Base-by-base conservation (phyloP, 2,329 filamentous ascomycete species). In the Aureobasidium sp. region DNA sequence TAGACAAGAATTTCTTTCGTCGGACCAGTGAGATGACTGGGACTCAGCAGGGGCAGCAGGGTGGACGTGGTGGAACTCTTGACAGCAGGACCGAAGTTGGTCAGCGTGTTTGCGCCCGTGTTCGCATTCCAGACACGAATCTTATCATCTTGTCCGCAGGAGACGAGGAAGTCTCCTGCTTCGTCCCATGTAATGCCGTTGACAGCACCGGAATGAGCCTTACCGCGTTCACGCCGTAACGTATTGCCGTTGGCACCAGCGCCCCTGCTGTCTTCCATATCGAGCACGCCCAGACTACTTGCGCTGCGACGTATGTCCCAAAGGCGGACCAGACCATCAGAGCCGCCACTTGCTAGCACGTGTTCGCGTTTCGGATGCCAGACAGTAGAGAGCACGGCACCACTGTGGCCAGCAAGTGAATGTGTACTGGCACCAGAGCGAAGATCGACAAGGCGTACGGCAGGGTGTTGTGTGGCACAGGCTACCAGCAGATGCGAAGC, bases 261-360 rank as follows among this genome's bases (percentile, higher is more conserved):
- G 15, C 75, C 74, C 41, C 79, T 75, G 2, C 86, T 87, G 70
- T 97, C 91, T 70, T 96, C 90, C 75, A 91, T 86, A 71, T 97
- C 90, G 1, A 97, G 80, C 44, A 88, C 82, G 0, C 87, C 90
- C 36, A 97, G 79, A 24, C 88, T 84, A 7, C 87, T 87, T 24
- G 88, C 87, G 34, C 90, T 89, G 36, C 89, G 86, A 3, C 93
- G 83, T 29, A 97, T 84, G 72, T 97, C 93, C 87, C 93, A 97
- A 39, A 97, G 79, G 26, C 92, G 84, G 2, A 92, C 85, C 10
- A 85, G 87, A 24, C 92, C 92, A 71, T 97, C 92, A 0, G 87
- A 84, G n/a, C 90, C 89, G 0, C 90, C 91, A 56, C 89, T 93
- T 10, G 88, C 90, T 2, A 97, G 82, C 4, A 95, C 79, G 70